Conservation (phyloP, 2,329 filamentous ascomycete species). For the Aspergillaceae sp. region DNA sequence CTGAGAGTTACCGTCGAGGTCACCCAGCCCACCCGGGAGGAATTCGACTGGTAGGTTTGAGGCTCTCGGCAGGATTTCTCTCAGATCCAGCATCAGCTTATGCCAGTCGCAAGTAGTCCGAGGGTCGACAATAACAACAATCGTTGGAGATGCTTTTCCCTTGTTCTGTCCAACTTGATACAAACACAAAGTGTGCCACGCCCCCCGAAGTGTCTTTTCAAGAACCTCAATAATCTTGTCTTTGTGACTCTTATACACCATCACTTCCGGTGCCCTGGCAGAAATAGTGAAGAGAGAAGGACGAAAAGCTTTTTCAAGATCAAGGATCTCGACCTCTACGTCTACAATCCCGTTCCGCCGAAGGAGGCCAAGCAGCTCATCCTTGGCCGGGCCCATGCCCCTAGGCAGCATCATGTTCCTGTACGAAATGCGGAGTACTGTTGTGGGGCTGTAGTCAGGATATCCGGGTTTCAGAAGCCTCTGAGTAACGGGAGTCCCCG, state of each 20-base stretch:
- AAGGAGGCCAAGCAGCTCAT: neutral
- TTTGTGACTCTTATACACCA: neutral
- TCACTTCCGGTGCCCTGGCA: neutral
- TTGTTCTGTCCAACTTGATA: neutral
- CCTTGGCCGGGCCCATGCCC: neutral
- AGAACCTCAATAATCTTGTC: neutral
- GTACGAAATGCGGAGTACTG: neutral
- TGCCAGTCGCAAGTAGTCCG: neutral
- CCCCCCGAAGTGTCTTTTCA: neutral
- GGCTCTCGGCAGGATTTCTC: neutral
- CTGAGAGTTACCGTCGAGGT: neutral
- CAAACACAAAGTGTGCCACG: neutral
- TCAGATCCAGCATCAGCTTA: neutral
- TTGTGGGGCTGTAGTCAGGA: neutral
- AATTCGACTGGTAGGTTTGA: neutral
- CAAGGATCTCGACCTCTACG: neutral
- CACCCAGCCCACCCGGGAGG: neutral
- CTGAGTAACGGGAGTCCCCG: neutral
- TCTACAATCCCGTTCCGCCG: neutral
- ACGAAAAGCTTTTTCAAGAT: neutral
- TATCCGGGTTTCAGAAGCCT: neutral
- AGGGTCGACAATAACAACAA: neutral
- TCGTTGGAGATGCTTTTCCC: neutral
- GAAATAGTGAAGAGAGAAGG: neutral
- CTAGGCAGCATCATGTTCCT: neutral